Evolutionary conservation across 148 eudicot genomes (phyloP), one percentile per base, ranked within the genome.

Genomic region (Persicaria tinctoria): DNA sequence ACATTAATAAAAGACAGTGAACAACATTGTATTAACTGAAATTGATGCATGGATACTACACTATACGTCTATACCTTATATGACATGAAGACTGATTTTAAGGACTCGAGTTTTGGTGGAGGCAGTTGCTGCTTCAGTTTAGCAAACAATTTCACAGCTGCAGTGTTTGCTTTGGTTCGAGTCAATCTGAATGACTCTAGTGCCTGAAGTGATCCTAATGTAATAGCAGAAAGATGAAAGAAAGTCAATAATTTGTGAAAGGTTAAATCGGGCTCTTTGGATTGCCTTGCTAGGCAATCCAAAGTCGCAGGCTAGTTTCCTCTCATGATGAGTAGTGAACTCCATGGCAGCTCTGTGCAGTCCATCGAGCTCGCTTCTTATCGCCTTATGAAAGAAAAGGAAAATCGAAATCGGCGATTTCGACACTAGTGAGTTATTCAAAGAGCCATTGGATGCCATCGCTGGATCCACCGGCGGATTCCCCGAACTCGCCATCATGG

Each of bases 251-350:
- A 49, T 16, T 51, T 17, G 18, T 13, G 11, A 45, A 68, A 70
- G 0, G 8, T 68, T 69, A 73, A 2, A 51, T 27, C 16, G 1
- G 63, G 75, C 41, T 10, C 44, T 12, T 23, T 23, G 1, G 27
- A 23, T 23, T 23, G 27, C 41, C 50, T 76, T 59, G 51, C 74
- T 78, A 8, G 80, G 82, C 46, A 49, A 27, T 8, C 80, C 76
- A 77, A 90, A 88, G 8, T 89, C 91, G 49, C 83, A 78, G 44
- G 73, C 76, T 60, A 90, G 63, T 68, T 86, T 78, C 32, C 77
- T 75, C 47, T 72, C 74, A 32, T 2, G 41, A 32, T 32, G 41
- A 32, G 41, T 32, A 32, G 41, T 1, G 41, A 32, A 32, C 41
- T 32, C 41, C 41, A 32, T 32, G 41, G 3, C 2, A 32, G 41